A percentile compares a stretch with the other conserved stretches of the same genome.
Conservation (phyloP, 306 rosid genomes). For the Macrotyloma uniflorum region DNA sequence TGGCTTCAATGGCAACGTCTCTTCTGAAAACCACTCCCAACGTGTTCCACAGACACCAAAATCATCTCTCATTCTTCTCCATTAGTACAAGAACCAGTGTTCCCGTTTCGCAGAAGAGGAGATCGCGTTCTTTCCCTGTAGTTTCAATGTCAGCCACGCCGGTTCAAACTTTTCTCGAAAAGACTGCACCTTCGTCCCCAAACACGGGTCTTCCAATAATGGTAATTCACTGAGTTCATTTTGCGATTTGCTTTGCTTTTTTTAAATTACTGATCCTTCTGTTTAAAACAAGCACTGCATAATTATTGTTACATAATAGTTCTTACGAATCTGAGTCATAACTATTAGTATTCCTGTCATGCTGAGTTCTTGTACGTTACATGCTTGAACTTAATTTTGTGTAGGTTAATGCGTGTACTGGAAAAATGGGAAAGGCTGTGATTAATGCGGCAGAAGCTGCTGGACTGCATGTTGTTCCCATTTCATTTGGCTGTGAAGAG, state of each 20-base stretch:
- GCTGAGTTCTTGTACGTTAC: background rate
- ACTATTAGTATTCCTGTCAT: background rate
- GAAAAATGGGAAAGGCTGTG: slow-evolving; percentile 90
- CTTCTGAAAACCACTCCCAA: slow-evolving; percentile 31
- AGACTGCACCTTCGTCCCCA: slow-evolving; percentile 29
- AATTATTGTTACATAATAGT: background rate
- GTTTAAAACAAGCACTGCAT: background rate
- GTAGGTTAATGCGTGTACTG: slow-evolving; percentile 87
- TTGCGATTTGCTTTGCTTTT: slow-evolving; percentile 5
- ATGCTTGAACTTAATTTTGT: slow-evolving; percentile 6
- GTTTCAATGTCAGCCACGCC: slow-evolving; percentile 46
- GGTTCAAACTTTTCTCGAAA: slow-evolving; percentile 45
- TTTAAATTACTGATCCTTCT: background rate
- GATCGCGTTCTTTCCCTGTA: slow-evolving; percentile 20
- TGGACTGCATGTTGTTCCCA: slow-evolving; percentile 77
- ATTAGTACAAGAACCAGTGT: background rate
- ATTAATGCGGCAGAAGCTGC: slow-evolving; percentile 85
- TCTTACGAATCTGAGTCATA: background rate
- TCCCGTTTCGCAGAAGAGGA: slow-evolving; percentile 31
- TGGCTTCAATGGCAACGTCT: slow-evolving; percentile 39
- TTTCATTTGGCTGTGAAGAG: slow-evolving; percentile 76
- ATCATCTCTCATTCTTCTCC: slow-evolving; percentile 34
- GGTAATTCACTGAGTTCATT: slow-evolving; percentile 35
- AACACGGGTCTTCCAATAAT: slow-evolving; percentile 45
- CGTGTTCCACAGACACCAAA: slow-evolving; percentile 30